These are phyloP conservation scores for Iodosphaeria phyllophila DNA, from an alignment of 2,329 filamentous ascomycete genomes.

Conservation along the genomic window DNA sequence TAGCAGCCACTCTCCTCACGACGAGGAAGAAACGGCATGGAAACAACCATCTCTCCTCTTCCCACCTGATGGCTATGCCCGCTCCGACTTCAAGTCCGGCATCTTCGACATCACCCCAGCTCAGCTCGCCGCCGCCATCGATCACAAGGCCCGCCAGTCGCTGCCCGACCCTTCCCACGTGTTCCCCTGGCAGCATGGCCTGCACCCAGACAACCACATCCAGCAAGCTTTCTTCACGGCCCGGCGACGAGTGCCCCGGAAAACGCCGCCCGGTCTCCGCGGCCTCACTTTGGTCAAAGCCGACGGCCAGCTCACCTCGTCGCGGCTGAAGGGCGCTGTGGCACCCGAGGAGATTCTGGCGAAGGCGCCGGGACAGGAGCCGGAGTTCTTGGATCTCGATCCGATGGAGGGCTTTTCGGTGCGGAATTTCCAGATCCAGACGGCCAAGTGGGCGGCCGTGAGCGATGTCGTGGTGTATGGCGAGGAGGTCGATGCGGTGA, in stretches of 20 bases:
- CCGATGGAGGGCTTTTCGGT: conserved; percentile 85
- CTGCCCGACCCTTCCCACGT: conserved; percentile 71
- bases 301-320: conserved; percentile 54
- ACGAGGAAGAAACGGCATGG: neutral
- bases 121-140: conserved; percentile 52
- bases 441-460: conserved; percentile 67
- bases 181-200: conserved; percentile 90
- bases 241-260: conserved; percentile 50
- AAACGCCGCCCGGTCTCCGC: conserved; percentile 58
- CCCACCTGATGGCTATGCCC: conserved; percentile 47
- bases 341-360: conserved; percentile 63
- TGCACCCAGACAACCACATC: conserved; percentile 75
- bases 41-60: conserved; percentile 52
- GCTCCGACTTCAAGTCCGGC: conserved; percentile 27
- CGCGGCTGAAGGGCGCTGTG: conserved; percentile 75
- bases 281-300: conserved; percentile 77
- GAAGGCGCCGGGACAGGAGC: conserved; percentile 18
- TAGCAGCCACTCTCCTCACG: conserved; percentile 19
- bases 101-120: conserved; percentile 57
- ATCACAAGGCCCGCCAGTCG: conserved; percentile 59
- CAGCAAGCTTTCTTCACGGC: conserved; percentile 81
- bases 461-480: conserved; percentile 92
- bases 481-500: conserved; percentile 41
- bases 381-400: conserved; percentile 65
- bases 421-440: conserved; percentile 92